Conservation (phyloP, 306 rosid genomes). For the Dalbergia cultrata region DNA sequence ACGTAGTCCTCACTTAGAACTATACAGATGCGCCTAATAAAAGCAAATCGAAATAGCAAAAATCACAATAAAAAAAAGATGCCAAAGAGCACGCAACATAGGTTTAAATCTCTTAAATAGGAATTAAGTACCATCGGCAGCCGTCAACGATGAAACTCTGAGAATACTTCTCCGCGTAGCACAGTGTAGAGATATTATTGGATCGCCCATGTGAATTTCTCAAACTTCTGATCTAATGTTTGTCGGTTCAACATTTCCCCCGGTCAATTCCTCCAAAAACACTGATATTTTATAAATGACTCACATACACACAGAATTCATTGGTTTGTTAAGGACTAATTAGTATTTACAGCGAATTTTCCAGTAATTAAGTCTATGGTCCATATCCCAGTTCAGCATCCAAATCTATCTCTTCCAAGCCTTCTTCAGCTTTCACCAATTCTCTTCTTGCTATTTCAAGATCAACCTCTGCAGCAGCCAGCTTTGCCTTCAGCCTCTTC, state of each 20-base stretch:
- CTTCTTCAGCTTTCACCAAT: conserved; percentile 27
- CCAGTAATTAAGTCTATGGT: background rate
- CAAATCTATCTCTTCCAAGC: conserved; percentile 15
- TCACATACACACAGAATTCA: background rate
- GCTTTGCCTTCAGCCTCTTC: no score
- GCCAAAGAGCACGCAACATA: no score
- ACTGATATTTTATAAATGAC: no score
- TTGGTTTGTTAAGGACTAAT: background rate
- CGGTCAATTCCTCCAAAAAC: no score
- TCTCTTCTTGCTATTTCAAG: conserved; percentile 15
- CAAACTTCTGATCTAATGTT: no score
- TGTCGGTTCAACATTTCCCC: no score
- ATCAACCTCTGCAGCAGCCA: no score
- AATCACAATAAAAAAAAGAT: background rate
- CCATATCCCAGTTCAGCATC: conserved; percentile 37
- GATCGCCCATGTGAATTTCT: no score
- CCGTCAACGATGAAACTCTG: conserved; percentile 1
- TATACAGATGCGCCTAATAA: no score
- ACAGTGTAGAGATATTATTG: no score
- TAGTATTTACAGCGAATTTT: background rate
- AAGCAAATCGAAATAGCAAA: background rate
- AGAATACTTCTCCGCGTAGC: background rate
- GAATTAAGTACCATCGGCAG: conserved; percentile 32
- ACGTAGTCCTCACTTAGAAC: no score
- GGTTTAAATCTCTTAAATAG: background rate